These are phyloP conservation scores for Lentinula boryana DNA, from an alignment of 768 basidiomycete species.

Conservation along the genomic window DNA sequence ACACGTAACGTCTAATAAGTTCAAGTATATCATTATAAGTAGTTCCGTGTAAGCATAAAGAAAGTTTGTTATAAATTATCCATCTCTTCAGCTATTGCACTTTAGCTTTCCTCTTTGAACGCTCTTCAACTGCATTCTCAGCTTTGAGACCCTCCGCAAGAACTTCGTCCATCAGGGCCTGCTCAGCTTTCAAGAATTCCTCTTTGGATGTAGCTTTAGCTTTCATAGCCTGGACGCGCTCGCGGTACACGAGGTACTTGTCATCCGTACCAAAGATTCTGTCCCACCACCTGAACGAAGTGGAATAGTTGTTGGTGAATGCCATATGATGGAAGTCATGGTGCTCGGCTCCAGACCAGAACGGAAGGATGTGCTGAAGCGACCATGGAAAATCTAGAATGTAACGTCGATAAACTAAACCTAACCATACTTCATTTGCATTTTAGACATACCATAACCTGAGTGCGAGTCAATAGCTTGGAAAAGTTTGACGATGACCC, in stretches of 20 bases:
- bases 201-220: constrained; percentile 12
- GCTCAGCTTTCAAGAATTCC: constrained; percentile 4
- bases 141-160: constrained; percentile 6
- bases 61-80: neutral
- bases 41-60: neutral
- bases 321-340: constrained; percentile 99
- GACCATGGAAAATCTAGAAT: constrained; percentile 93
- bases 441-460: constrained; percentile 68
- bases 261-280: constrained; percentile 83
- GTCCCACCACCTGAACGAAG: constrained; percentile 94
- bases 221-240: constrained; percentile 58
- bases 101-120: neutral
- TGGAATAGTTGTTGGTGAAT: constrained; percentile 90
- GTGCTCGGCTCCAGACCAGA: constrained; percentile 97
- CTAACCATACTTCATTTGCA: neutral
- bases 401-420: neutral
- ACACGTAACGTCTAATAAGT: neutral
- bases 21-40: neutral
- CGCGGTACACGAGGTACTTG: constrained; percentile 81
- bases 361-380: constrained; percentile 82
- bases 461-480: constrained; percentile 97
- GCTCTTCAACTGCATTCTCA: constrained; percentile 4
- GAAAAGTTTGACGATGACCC: constrained; percentile 92
- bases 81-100: neutral
- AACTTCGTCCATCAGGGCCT: constrained; percentile 5